phyloP scores from a whole-genome alignment of 2,329 filamentous ascomycete genomes.

The Juglanconis sp. region DNA sequence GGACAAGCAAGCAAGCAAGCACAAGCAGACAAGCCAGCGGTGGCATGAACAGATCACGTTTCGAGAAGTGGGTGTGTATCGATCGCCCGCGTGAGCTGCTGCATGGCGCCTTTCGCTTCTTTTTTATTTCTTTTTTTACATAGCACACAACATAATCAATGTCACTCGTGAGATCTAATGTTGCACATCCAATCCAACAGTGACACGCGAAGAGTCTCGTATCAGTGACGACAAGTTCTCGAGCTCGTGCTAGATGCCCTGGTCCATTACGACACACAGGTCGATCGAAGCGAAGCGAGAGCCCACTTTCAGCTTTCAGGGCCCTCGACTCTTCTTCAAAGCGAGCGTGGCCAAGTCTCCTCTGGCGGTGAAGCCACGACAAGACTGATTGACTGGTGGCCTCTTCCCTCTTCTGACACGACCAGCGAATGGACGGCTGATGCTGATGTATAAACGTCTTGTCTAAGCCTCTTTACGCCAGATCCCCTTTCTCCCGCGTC shows the following conservation, averaged over 20 bases:
- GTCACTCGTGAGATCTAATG: background rate
- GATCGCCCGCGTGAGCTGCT: background rate
- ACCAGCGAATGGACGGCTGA: background rate
- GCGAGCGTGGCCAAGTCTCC: background rate
- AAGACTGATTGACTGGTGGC: background rate
- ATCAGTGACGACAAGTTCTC: background rate
- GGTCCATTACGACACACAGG: slow-evolving; percentile 4
- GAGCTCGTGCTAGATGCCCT: background rate
- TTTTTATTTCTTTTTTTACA: background rate
- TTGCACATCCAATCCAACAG: background rate
- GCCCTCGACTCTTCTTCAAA: background rate
- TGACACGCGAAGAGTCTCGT: background rate
- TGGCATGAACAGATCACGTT: background rate
- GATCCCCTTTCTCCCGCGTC: too few species aligned
- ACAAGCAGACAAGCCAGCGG: background rate
- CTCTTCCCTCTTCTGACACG: background rate
- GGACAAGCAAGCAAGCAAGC: background rate
- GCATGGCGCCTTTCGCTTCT: background rate
- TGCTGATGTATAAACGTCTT: background rate
- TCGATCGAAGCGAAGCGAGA: background rate
- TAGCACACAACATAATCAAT: background rate
- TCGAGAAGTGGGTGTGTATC: background rate
- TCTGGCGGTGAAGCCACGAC: background rate
- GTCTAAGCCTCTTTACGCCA: background rate
- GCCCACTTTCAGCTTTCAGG: slow-evolving; percentile 7